Conservation (phyloP, 106 monocot genomes). For the Dendrobium huoshanense region DNA sequence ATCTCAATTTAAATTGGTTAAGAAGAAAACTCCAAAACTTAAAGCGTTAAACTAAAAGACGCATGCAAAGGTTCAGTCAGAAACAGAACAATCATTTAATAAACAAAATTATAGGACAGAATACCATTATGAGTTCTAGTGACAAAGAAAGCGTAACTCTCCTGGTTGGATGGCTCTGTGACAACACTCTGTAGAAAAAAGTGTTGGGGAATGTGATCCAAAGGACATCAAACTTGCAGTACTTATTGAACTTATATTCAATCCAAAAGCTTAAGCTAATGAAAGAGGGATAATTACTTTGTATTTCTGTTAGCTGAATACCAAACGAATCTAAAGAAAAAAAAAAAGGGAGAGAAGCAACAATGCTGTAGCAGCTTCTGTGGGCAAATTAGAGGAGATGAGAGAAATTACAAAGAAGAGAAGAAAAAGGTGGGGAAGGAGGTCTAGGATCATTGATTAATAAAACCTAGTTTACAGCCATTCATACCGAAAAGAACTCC, state of each 20-base stretch:
- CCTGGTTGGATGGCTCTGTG: not conserved
- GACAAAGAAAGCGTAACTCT: not conserved
- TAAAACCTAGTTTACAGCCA: too few species aligned
- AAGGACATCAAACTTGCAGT: not conserved
- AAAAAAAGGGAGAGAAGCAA: too few species aligned
- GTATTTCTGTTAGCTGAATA: too few species aligned
- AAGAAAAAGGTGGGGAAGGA: too few species aligned
- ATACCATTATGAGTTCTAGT: not conserved
- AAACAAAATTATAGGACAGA: not conserved
- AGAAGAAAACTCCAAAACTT: not conserved
- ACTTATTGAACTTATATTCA: not conserved
- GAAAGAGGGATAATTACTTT: too few species aligned
- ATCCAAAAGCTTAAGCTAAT: not conserved
- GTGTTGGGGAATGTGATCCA: not conserved
- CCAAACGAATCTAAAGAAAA: too few species aligned
- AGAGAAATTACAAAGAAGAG: too few species aligned
- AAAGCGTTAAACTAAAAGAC: not conserved
- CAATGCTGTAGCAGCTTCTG: too few species aligned
- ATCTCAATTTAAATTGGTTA: not conserved
- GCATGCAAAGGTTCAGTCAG: not conserved
- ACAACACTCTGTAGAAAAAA: not conserved
- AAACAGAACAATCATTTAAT: not conserved
- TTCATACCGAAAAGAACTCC: too few species aligned
- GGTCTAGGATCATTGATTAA: too few species aligned
- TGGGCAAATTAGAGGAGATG: too few species aligned